Evolutionary conservation across 179 eudicot species (phyloP), one percentile per base, ranked within the genome.

Genomic region (Silene noctiflora): DNA sequence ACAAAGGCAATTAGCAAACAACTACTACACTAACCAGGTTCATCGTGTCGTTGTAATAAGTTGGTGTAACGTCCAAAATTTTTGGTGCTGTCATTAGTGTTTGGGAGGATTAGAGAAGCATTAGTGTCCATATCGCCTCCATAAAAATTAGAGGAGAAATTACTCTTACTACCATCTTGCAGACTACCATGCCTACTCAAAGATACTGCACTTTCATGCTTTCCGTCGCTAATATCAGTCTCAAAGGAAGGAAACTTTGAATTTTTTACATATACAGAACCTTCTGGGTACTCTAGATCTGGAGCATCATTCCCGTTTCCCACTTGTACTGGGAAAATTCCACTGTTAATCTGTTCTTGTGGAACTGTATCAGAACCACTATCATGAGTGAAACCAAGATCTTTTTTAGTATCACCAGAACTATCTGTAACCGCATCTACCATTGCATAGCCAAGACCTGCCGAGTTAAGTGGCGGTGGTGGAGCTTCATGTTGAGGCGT

Each of bases 391-490:
- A 66, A 61, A 64, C 73, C 84, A 72, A 61, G 79, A 67, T 76
- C 74, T 78, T 77, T 77, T 25, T 77, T 89, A 76, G 76, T 79
- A 21, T 80, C 76, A 39, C 35, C 44, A 62, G 73, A 71, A 16
- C 46, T 74, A 71, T n/a, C 80, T 86, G 68, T 16, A 29, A 55
- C 78, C 59, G 62, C 75, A 53, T 75, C 84, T 12, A 79, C 69
- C 62, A 46, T 79, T 48, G 85, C 77, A 71, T 85, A 79, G 61
- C 86, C 84, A 78, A 81, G 67, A 68, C 84, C 85, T 76, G 44
- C 78, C 16, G 86, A 72, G 76, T 81, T 78, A 31, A 78, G 75
- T 76, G 64, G 78, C 6, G 59, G 81, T 46, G 72, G 82, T 80
- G 48, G 48, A 42, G 48, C 13, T 42, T 81, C 88, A 75, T 81